These are phyloP conservation scores for Epichloe bromicola DNA, from an alignment of 2,329 filamentous ascomycete species.

Conservation along the genomic window DNA sequence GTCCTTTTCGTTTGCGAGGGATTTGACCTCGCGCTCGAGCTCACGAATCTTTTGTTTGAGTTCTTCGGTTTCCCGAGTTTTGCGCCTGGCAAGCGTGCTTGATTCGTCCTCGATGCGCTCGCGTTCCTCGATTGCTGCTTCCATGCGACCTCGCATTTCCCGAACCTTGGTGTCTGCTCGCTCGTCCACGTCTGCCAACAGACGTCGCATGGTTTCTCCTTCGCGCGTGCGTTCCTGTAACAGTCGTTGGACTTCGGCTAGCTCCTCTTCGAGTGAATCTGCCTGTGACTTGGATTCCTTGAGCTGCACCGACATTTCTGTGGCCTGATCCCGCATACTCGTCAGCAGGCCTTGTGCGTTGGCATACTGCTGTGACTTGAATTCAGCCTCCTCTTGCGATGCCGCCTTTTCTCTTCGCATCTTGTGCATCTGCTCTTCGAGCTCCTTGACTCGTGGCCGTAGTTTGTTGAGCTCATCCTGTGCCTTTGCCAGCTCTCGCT, in stretches of 20 bases:
- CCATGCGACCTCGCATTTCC: constrained; percentile 81
- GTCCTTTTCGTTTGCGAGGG: constrained; percentile 60
- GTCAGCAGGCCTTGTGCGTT: constrained; percentile 76
- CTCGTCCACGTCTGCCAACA: constrained; percentile 76
- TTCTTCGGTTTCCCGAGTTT: constrained; percentile 76
- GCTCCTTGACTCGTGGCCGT: constrained; percentile 45
- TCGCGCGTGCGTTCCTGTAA: constrained; percentile 81
- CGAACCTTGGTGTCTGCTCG: constrained; percentile 69
- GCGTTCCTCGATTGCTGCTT: constrained; percentile 82
- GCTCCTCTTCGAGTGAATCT: constrained; percentile 82
- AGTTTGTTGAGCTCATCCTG: constrained; percentile 63
- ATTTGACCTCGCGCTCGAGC: constrained; percentile 62
- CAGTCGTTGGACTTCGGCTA: constrained; percentile 75
- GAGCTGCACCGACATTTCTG: constrained; percentile 80
- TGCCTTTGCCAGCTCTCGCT: constrained; percentile 55
- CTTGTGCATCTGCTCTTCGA: constrained; percentile 62
- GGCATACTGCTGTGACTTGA: constrained; percentile 75
- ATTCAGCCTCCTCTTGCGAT: constrained; percentile 65
- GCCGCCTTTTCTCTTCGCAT: constrained; percentile 53
- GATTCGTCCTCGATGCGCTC: constrained; percentile 89
- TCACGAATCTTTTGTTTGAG: constrained; percentile 67
- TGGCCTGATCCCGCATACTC: constrained; percentile 85
- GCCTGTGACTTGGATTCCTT: constrained; percentile 75
- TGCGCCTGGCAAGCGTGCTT: constrained; percentile 60
- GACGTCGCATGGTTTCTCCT: constrained; percentile 83